Conservation (phyloP, 805 yeast species). For the Teunomyces panamensis region DNA sequence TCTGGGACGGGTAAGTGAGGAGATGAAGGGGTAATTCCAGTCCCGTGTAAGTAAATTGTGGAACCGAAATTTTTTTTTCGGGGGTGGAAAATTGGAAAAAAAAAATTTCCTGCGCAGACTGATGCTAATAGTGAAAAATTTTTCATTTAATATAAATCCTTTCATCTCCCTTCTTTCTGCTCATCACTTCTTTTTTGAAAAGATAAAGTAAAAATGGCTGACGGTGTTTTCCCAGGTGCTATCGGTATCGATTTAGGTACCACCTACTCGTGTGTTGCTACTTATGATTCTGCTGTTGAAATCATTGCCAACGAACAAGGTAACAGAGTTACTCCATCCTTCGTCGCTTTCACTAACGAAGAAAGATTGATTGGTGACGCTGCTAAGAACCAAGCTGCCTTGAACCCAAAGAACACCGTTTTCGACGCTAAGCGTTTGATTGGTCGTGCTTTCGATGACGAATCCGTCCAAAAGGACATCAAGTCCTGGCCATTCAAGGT, state of each 20-base stretch:
- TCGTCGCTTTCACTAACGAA: constrained; percentile 47
- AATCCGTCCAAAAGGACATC: constrained; percentile 57
- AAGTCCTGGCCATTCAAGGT: constrained; percentile 49
- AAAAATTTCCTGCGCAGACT: constrained; percentile 3
- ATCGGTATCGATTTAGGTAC: constrained; percentile 55
- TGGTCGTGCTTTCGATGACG: constrained; percentile 62
- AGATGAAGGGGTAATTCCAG: background rate
- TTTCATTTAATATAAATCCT: constrained; percentile 9
- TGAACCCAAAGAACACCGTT: constrained; percentile 49
- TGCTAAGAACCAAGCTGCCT: constrained; percentile 50
- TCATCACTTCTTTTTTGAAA: constrained; percentile 6
- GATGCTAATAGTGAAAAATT: constrained; percentile 13
- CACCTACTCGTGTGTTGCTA: constrained; percentile 51
- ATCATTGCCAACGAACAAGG: constrained; percentile 52
- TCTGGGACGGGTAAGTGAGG: background rate
- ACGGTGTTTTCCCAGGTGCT: constrained; percentile 97
- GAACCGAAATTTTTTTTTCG: too few relatives aligned
- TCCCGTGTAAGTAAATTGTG: background rate
- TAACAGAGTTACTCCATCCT: constrained; percentile 51
- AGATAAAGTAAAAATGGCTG: constrained; percentile 62
- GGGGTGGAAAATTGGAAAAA: background rate
- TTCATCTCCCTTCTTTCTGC: constrained; percentile 7
- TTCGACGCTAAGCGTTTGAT: constrained; percentile 51
- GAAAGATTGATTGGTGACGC: constrained; percentile 53
- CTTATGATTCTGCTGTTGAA: constrained; percentile 48